phyloP scores from a whole-genome alignment of 2,329 filamentous ascomycete species.

The Colletotrichum somersetense region DNA sequence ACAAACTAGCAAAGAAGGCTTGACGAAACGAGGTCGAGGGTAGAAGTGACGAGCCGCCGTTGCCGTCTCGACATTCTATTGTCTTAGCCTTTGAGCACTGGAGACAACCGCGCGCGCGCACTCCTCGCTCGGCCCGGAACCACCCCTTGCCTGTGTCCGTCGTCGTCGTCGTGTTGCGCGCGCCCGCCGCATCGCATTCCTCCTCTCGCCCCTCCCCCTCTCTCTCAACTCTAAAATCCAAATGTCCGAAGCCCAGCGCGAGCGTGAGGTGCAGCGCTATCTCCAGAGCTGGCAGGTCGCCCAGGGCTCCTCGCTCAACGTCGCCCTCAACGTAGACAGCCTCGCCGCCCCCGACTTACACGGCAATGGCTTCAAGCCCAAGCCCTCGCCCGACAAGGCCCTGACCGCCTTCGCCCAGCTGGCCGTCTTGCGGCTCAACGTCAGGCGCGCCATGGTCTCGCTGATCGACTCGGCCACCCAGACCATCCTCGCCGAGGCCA shows the following conservation, averaged over 20 bases:
- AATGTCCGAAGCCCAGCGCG: slow-evolving; percentile 46
- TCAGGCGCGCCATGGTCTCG: slow-evolving; percentile 63
- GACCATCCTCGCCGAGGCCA: slow-evolving; percentile 66
- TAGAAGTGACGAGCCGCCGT: slow-evolving; percentile 2
- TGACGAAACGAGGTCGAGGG: not conserved
- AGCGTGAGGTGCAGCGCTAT: slow-evolving; percentile 50
- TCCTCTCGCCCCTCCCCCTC: too few relatives aligned
- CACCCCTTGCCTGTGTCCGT: not conserved
- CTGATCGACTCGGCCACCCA: slow-evolving; percentile 60
- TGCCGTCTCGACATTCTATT: not conserved
- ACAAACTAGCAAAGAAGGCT: not conserved
- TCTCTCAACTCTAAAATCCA: not conserved
- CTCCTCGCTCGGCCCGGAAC: not conserved
- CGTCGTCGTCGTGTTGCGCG: not conserved
- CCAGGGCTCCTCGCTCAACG: slow-evolving; percentile 50
- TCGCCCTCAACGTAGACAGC: slow-evolving; percentile 49
- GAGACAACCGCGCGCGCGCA: slow-evolving; percentile 7
- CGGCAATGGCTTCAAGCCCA: slow-evolving; percentile 50
- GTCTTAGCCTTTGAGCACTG: not conserved
- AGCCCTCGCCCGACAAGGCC: slow-evolving; percentile 52
- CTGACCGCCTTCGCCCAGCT: slow-evolving; percentile 65
- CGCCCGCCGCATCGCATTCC: not conserved
- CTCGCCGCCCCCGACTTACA: slow-evolving; percentile 48
- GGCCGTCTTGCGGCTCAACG: slow-evolving; percentile 60
- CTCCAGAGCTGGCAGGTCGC: slow-evolving; percentile 50